Conservation (phyloP, 139 green algal genomes). For the Bryopsis sp. region DNA sequence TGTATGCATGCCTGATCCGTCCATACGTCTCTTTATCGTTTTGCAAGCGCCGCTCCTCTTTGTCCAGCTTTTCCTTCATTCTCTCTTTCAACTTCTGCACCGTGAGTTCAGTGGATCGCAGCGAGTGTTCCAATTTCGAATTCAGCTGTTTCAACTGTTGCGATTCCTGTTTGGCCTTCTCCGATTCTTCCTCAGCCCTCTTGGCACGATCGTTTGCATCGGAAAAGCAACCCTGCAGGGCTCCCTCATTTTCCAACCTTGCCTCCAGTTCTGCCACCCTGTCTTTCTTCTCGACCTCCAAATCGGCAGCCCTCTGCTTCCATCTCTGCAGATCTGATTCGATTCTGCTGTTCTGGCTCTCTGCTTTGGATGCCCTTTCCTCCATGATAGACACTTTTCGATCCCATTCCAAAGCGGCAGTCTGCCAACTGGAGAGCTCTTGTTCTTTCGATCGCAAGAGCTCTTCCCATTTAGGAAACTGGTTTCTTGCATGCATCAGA, state of each 20-base stretch:
- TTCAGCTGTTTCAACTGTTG: not conserved
- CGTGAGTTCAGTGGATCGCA: not conserved
- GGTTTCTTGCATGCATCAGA: not conserved
- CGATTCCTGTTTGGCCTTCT: not conserved
- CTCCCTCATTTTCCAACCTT: not conserved
- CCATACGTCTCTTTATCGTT: constrained; percentile 47
- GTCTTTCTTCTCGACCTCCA: not conserved
- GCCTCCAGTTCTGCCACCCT: not conserved
- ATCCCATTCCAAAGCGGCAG: not conserved
- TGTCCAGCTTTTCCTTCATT: constrained; percentile 22
- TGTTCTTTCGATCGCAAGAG: not conserved
- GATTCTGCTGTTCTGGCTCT: not conserved
- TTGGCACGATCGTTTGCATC: not conserved
- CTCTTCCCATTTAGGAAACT: not conserved
- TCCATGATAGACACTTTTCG: not conserved
- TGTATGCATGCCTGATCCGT: constrained; percentile 19
- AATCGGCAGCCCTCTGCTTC: not conserved
- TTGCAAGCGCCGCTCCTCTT: constrained; percentile 46
- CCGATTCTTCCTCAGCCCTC: not conserved
- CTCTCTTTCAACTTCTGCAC: not conserved
- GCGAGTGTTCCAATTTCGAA: not conserved
- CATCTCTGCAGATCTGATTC: not conserved
- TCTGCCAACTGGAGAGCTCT: not conserved
- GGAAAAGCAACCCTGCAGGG: not conserved
- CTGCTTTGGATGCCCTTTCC: not conserved